Base-by-base conservation (phyloP, 331 rosid genomes). In the Acacia pycnantha region DNA sequence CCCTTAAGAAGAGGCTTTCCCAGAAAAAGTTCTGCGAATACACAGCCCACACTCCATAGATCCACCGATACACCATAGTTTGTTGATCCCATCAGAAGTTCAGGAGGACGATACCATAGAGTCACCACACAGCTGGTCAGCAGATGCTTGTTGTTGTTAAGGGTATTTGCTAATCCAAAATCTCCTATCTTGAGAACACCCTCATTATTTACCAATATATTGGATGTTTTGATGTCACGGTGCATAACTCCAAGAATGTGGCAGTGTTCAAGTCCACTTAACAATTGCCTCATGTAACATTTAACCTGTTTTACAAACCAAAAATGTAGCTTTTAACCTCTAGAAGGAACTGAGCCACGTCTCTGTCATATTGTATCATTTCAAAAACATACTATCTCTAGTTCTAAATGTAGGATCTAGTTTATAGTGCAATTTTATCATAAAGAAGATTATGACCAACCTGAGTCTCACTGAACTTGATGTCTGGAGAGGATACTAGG, bases 41-140 rank as follows among this genome's bases (percentile, higher is more conserved):
- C 99, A 43, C 98, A 96, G 47, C 99, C 99, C 7, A 91, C 88
- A 78, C 99, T 96, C 99, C 99, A 96, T 16, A 96, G 90, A 84
- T 96, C 99, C 78, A 96, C 94, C 0, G 97, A 90, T 33, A 92
- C 93, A 67, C 91, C 97, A 51, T 96, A 96, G 64, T 73, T 88
- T 2, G 98, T 96, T 11, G 99, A 87, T 48, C 98, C 98, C 99
- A 96, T 90, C 87, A 96, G 83, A 64, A 94, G 97, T 80, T 96
- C 99, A 2, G 99, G 99, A 76, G 99, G 97, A 68, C 99, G 99
- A 85, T 96, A 96, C 99, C 99, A 96, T 40, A 96, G 87, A 9
- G 99, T 96, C 83, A 96, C 98, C 21, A 96, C 99, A 66, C 99
- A 92, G 59, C 97, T 96, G n/a, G 99, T 96, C 40, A 96, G 75